Percentiles rank a stretch among this genome's conserved stretches.
These are phyloP conservation scores for Geotrichum cucujoidarum DNA, from an alignment of 1,139 yeast genomes.

Conservation along the genomic window DNA sequence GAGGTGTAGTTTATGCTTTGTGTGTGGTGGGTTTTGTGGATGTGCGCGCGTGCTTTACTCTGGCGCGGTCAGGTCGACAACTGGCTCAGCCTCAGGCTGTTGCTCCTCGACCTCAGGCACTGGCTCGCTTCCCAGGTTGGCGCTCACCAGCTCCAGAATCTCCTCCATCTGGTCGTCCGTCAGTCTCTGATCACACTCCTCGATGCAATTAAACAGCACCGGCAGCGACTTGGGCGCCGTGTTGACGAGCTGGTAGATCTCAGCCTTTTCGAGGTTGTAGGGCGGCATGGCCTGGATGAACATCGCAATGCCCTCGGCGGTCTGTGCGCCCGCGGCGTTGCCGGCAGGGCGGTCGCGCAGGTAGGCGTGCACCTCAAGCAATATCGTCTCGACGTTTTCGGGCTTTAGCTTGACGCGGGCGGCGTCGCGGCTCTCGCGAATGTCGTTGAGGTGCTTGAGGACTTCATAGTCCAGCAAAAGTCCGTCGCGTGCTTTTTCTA, in stretches of 20 bases:
- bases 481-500: constrained; percentile 50
- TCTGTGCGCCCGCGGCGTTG: constrained; percentile 37
- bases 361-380: constrained; percentile 56
- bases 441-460: constrained; percentile 50
- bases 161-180: constrained; percentile 55
- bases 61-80: too few species aligned
- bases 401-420: constrained; percentile 29
- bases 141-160: constrained; percentile 48
- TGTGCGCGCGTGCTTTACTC: too few species aligned
- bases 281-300: constrained; percentile 47
- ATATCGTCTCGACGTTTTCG: constrained; percentile 54
- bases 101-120: constrained; percentile 14
- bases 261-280: constrained; percentile 69
- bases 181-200: constrained; percentile 86
- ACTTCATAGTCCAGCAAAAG: constrained; percentile 74
- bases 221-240: constrained; percentile 76
- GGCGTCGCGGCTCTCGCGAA: constrained; percentile 44
- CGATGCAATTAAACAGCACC: constrained; percentile 70
- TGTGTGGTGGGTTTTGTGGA: too few species aligned
- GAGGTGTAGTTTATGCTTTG: too few species aligned
- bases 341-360: constrained; percentile 46
- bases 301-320: constrained; percentile 46
- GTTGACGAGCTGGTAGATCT: constrained; percentile 78
- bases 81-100: constrained; percentile 4
- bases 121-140: constrained; percentile 37